Base-by-base conservation (phyloP, 805 yeast species). In the Naumovozyma dairenensis region DNA sequence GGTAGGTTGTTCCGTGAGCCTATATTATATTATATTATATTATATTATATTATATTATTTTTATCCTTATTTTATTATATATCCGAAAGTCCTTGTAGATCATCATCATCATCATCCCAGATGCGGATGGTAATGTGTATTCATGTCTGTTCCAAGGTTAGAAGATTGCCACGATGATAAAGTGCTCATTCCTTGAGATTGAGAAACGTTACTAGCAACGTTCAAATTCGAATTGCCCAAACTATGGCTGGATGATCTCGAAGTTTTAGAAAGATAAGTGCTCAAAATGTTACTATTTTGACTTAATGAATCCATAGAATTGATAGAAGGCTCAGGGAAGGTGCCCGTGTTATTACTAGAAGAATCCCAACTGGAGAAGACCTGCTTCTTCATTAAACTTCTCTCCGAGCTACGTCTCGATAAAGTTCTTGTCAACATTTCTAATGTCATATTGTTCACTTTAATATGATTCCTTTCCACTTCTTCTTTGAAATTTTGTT, bases 401-500 rank as follows among this genome's bases (percentile, higher is more conserved):
- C n/a, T 24, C 13, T 12, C 6, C 6, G 26, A 24, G 13, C 26
- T 24, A 5, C 13, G 8, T 6, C 14, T 5, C 6, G 26, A 24
- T 7, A 24, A 7, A 10, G 26, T 10, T 14, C n/a, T 24, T 5
- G 26, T 24, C n/a, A 24, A 8, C 14, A 14, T 10, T 12, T 6
- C 13, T 24, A 24, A 24, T 10, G 26, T 24, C 26, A 24, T 24
- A 14, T 12, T 24, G 26, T 14, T 24, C 13, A 59, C 35, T 12
- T 37, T 36, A n/a, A 63, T 41, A 1, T 49, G 43, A 20, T 63
- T 57, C 34, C 57, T 52, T 34, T 39, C 39, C 25, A 86, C 77
- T 44, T 85, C 95, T 5, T 62, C 67, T 18, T 62, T 61, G 57
- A 85, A 85, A 52, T 84, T 82, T 59, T 69, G 69, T 43, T 66